phyloP scores from a whole-genome alignment of 371 early-diverging fungal genomes.

The Syncephalis plumigaleata region DNA sequence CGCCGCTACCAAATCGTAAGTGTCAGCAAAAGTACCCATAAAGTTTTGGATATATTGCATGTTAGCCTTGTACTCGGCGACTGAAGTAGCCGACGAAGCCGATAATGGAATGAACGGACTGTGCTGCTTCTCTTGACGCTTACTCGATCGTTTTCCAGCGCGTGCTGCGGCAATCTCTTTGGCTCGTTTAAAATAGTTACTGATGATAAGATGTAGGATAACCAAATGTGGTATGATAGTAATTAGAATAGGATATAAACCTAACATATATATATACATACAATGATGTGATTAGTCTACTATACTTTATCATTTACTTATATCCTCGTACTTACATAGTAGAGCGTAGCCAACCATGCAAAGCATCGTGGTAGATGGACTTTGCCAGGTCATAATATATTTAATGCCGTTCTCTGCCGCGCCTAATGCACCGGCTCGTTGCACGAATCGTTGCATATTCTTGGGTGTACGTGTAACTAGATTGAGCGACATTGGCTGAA shows the following conservation, averaged over 20 bases:
- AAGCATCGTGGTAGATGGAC: constrained; percentile 16
- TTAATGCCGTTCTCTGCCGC: constrained; percentile 15
- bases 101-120: constrained; percentile 6
- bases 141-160: constrained; percentile 10
- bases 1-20: constrained; percentile 13
- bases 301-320: background rate
- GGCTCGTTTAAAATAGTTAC: constrained; percentile 1
- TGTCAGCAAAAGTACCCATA: constrained; percentile 18
- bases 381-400: constrained; percentile 19
- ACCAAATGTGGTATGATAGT: background rate
- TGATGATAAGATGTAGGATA: background rate
- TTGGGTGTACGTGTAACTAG: constrained; percentile 13
- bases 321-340: constrained; percentile 12
- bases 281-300: too few species aligned
- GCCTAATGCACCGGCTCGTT: constrained; percentile 14
- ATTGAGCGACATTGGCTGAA: constrained; percentile 4
- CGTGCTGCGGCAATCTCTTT: background rate
- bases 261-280: background rate
- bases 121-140: constrained; percentile 7
- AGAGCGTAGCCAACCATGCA: constrained; percentile 16
- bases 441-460: constrained; percentile 18
- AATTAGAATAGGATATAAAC: background rate
- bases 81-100: constrained; percentile 8
- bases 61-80: constrained; percentile 15
- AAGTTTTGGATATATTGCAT: constrained; percentile 21